Evolutionary conservation across 2,329 filamentous ascomycete species (phyloP), one percentile per base, ranked within the genome.

Genomic region (Thielaviopsis musarum): DNA sequence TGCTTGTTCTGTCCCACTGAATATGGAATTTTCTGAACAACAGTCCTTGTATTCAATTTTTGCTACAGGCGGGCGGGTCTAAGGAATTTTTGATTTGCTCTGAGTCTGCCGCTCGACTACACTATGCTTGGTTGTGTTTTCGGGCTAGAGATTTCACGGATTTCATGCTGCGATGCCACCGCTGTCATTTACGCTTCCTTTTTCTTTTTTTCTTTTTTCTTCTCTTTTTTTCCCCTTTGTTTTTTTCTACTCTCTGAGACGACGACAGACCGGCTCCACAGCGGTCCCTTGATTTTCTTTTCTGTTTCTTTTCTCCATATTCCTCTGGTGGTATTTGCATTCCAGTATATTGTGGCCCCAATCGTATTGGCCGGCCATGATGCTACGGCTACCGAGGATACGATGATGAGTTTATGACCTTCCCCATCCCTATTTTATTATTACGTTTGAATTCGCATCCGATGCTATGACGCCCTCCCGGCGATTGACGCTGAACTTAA

Each of bases 351-450:
- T 21, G 34, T 28, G 41, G 21, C 22, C 22, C 38, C 55, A 28
- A 24, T 15, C 13, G 19, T 22, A 58, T 28, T 21, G 56, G 41
- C 21, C n/a, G 15, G 21, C 22, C 22, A 26, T n/a, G 21, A 52
- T 41, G 17, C 38, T 10, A 24, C 26, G 21, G 48, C 49, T 52
- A 49, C 51, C 28, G 38, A 59, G 49, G 54, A 59, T 45, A 59
- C 57, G 57, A 59, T 62, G 60, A 62, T 54, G 60, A 62, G 26
- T 52, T 62, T 62, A 62, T 57, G 60, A 59, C 57, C 48, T 51
- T 17, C 26, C 38, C 15, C 38, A 45, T 15, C 13, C 10, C 30
- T 12, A 34, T 56, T 41, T 56, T 26, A 28, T 56, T 21, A n/a
- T 34, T 19, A 30, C 26, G 15, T 49, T 54, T 59, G 53, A n/a